Conservation (phyloP, 2,329 filamentous ascomycete genomes). For the Fusarium austroafricanum region DNA sequence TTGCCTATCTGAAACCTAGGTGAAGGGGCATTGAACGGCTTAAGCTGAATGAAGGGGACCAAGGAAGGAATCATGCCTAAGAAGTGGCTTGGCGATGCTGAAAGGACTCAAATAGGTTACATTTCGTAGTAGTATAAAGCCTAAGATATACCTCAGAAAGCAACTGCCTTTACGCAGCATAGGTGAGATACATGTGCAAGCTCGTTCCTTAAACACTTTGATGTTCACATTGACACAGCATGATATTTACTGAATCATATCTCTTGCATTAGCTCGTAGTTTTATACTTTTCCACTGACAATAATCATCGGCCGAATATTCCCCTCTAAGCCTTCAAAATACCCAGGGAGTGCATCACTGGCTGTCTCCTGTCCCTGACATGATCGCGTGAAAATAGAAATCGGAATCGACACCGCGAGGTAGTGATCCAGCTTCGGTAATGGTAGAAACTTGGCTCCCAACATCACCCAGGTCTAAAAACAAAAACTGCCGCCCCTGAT, state of each 20-base stretch:
- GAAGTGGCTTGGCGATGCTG: too few relatives aligned
- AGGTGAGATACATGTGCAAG: not conserved
- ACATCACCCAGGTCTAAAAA: constrained; percentile 15
- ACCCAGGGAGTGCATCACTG: constrained; percentile 2
- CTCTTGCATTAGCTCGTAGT: not conserved
- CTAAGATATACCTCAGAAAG: not conserved
- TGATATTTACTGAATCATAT: not conserved
- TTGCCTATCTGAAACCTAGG: not conserved
- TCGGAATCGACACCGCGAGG: constrained; percentile 10
- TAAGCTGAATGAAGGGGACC: not conserved
- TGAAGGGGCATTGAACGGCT: too few relatives aligned
- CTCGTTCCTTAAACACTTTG: not conserved
- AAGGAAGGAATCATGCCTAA: too few relatives aligned
- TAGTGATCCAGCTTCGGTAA: not conserved
- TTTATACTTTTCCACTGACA: not conserved
- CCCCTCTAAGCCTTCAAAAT: not conserved
- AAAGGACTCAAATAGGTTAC: not conserved
- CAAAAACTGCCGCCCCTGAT: not conserved
- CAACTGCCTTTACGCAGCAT: too few relatives aligned
- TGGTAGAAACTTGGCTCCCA: not conserved
- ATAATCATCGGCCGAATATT: not conserved
- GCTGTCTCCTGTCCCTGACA: constrained; percentile 1
- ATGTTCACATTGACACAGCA: not conserved
- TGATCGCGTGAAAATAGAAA: not conserved
- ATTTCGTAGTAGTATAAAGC: not conserved